Evolutionary conservation across 2,329 filamentous ascomycete species (phyloP), one percentile per base, ranked within the genome.

Genomic region (Davidsoniella australis): DNA sequence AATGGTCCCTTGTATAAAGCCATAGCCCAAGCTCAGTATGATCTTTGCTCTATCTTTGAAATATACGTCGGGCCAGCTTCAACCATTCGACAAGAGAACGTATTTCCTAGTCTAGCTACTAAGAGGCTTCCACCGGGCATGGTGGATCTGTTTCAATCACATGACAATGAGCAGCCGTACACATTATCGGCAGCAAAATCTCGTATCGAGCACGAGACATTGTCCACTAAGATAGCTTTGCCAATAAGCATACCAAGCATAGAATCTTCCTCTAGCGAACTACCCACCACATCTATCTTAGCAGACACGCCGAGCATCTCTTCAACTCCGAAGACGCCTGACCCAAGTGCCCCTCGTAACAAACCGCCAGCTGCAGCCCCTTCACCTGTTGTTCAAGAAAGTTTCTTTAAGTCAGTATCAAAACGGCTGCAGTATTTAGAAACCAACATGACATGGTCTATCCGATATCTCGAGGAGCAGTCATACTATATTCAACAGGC

Each of bases 401-500:
- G 85, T 1, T 96, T 98, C 64, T 98, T 95, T 73, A 96, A 96
- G 62, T 85, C 87, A 3, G 82, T 96, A 7, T 86, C 88, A 55
- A 96, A 96, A 63, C 84, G 91, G 1, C 72, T 98, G 4, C 85
- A 89, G 55, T 80, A 88, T 57, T 78, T 96, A 6, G 91, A 98
- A 63, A 77, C 85, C 14, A 98, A 96, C 61, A 86, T 88, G 9
- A 94, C 89, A 0, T 71, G 96, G 9, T 94, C 88, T 0, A 69
- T 96, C 7, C 85, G 94, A 58, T 98, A 98, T 60, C 94, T 98
- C 53, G 89, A 96, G 65, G 87, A 94, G 53, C 91, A 96, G 62
- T 95, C 89, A 3, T 82, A 80, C 45, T 86, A 94, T 54, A 70
- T 96, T 38, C 82, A 89, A 43, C 86, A 95, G 56, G 85, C 86